These are phyloP conservation scores for Rubia peregrina DNA, from an alignment of 305 asterid genomes.

Conservation along the genomic window DNA sequence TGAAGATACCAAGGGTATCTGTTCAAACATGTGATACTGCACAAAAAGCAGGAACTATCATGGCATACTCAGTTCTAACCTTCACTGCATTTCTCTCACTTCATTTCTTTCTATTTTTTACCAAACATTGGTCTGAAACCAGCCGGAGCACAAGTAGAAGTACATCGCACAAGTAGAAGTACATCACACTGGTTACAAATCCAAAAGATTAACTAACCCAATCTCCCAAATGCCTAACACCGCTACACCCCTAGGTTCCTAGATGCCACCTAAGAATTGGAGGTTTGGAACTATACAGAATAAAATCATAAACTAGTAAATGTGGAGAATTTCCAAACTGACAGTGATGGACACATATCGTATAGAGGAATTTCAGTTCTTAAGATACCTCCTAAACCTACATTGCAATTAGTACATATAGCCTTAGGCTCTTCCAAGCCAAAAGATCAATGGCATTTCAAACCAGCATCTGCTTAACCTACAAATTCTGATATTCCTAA, in stretches of 20 bases:
- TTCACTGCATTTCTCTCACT: background rate
- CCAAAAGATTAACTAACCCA: background rate
- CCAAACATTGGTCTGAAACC: background rate
- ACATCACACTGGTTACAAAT: background rate
- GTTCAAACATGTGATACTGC: background rate
- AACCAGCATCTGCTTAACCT: background rate
- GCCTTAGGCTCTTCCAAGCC: background rate
- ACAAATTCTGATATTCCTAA: background rate
- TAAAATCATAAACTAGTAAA: background rate
- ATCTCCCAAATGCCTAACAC: background rate
- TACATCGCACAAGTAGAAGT: background rate
- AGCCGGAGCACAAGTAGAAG: no score
- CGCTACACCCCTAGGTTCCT: background rate
- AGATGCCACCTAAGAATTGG: background rate
- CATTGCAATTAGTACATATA: background rate
- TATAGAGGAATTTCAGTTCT: background rate
- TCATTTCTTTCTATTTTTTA: background rate
- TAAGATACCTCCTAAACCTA: background rate
- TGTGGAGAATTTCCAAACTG: background rate
- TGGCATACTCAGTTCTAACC: background rate
- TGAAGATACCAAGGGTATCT: background rate
- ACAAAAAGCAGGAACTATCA: background rate
- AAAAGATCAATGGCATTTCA: background rate
- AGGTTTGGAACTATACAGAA: background rate
- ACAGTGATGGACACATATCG: background rate